Evolutionary conservation across 345 rosid genomes (phyloP), one percentile per base, ranked within the genome.

Genomic region (Eucalyptus marginata): DNA sequence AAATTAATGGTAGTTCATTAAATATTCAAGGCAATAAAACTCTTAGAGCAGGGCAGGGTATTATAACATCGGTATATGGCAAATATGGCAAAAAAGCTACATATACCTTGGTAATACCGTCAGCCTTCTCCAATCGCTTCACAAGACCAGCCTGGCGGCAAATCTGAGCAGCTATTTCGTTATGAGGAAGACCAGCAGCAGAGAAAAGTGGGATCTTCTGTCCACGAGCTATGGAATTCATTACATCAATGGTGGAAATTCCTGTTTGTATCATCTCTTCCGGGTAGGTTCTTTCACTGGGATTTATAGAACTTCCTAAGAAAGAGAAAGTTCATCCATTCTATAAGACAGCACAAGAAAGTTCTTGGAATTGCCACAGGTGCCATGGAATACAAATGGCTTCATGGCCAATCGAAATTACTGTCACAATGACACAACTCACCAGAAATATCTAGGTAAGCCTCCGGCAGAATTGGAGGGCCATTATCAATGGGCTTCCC

Each of bases 261-360:
- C 99, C 99, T 13, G 99, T 96, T 91, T 97, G 99, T 83, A 97
- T 97, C 99, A 97, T 97, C 93, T 97, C 99, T 91, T 97, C 99
- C 8, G 99, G 99, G 87, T 97, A 97, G 71, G 99, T 97, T 94
- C 99, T 94, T 92, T 97, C 99, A 92, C 99, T 96, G 25, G 99
- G 99, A 91, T 97, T 97, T 89, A 97, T 97, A 76, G 99, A 97
- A 92, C 99, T 96, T 87, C 99, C 99, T 96, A 90, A 31, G 84
- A 88, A 80, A 44, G 43, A 47, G 64, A 40, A 25, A 49, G 84
- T 18, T 66, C 81, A 56, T 59, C 59, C 80, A 68, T 31, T 68
- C 80, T 2, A 31, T 76, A 49, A 40, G 62, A n/a, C 46, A 56
- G 44, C 33, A 86, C 64, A n/a, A 86, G 44, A n/a, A 31, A 5